phyloP scores from a whole-genome alignment of 129 eudicot genomes.

The Silybum marianum region DNA sequence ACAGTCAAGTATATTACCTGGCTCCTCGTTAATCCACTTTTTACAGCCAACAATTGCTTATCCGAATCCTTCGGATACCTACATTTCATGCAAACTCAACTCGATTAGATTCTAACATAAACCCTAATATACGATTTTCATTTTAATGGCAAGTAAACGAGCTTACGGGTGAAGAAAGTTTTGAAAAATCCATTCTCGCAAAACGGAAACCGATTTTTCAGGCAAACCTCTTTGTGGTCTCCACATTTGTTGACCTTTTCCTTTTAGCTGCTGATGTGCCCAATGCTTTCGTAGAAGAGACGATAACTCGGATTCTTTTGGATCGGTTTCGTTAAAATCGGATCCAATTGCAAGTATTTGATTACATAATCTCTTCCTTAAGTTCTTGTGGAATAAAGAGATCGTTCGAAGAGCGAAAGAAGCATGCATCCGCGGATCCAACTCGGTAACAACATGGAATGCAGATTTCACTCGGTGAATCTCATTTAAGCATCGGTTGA shows the following conservation, averaged over 20 bases:
- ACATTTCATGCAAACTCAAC: conserved; percentile 7
- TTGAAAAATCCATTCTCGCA: conserved; percentile 7
- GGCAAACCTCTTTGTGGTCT: neutral
- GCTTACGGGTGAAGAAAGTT: neutral
- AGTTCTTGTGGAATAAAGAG: conserved; percentile 50
- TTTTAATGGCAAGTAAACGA: neutral
- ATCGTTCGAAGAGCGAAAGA: conserved; percentile 59
- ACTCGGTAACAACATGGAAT: conserved; percentile 68
- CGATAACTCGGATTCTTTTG: conserved; percentile 34
- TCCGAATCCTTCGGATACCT: conserved; percentile 83
- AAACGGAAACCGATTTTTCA: neutral
- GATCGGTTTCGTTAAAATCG: conserved; percentile 15
- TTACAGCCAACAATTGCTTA: conserved; percentile 75
- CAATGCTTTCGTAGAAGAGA: neutral
- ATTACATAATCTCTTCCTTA: conserved; percentile 63
- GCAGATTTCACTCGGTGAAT: conserved; percentile 66
- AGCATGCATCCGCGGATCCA: conserved; percentile 66
- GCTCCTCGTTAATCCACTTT: conserved; percentile 72
- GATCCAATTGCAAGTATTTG: conserved; percentile 53
- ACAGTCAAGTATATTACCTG: conserved; percentile 43
- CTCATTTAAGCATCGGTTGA: conserved; percentile 64
- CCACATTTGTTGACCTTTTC: neutral
- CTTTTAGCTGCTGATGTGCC: neutral
- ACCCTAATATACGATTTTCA: neutral
- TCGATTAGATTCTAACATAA: neutral